phyloP scores from a whole-genome alignment of 2,329 filamentous ascomycete genomes.

The Blastomyces gilchristii region DNA sequence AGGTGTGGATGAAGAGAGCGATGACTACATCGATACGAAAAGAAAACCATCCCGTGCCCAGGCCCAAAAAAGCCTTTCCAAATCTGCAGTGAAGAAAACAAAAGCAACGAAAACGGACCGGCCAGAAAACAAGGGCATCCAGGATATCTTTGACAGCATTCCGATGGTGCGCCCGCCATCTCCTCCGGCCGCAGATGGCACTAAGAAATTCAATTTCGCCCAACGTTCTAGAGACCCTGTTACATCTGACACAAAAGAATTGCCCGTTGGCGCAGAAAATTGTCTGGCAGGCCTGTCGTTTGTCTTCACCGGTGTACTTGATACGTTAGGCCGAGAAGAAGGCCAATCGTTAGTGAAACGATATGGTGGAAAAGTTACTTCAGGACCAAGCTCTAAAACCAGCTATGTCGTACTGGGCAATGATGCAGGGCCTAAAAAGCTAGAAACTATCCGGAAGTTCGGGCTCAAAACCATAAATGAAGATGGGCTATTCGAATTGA shows the following conservation, averaged over 20 bases:
- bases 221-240: slow-evolving; percentile 52
- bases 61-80: slow-evolving; percentile 27
- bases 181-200: slow-evolving; percentile 51
- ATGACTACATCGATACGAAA: slow-evolving; percentile 48
- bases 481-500: slow-evolving; percentile 78
- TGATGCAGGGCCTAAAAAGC: slow-evolving; percentile 87
- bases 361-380: slow-evolving; percentile 85
- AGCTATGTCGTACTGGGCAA: slow-evolving; percentile 83
- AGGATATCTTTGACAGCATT: slow-evolving; percentile 80
- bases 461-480: slow-evolving; percentile 90
- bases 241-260: slow-evolving; percentile 54
- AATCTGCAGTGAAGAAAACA: slow-evolving; percentile 34
- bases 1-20: slow-evolving; percentile 43
- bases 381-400: slow-evolving; percentile 80
- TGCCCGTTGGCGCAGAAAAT: slow-evolving; percentile 76
- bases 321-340: slow-evolving; percentile 72
- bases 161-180: slow-evolving; percentile 73
- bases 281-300: slow-evolving; percentile 84
- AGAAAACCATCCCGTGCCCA: slow-evolving; percentile 41
- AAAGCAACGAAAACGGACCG: slow-evolving; percentile 57
- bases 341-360: slow-evolving; percentile 78
- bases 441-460: slow-evolving; percentile 70
- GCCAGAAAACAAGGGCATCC: slow-evolving; percentile 59
- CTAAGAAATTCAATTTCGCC: slow-evolving; percentile 66
- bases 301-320: slow-evolving; percentile 85